Evolutionary conservation across 208 protist genomes (phyloP).

Genomic region (Crithidia fasciculata): DNA sequence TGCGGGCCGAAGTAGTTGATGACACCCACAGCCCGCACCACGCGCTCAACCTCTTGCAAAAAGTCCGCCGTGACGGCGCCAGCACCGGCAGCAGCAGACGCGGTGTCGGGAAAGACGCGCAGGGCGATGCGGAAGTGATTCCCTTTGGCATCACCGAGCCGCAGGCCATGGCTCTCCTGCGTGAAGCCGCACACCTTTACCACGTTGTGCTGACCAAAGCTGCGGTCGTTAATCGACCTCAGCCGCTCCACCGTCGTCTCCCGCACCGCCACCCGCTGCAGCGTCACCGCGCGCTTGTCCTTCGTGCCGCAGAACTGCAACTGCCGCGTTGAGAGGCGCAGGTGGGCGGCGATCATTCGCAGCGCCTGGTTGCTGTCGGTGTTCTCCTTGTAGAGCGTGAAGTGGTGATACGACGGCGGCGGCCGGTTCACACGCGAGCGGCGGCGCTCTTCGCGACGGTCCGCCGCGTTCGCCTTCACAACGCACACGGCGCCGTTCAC

Average conservation of each 20-base stretch:
- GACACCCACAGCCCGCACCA: conserved; percentile 72
- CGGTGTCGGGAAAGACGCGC: conserved; percentile 51
- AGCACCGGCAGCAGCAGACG: background rate
- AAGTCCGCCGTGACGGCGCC: conserved; percentile 5
- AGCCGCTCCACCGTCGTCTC: conserved; percentile 71
- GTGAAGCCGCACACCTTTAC: conserved; percentile 87
- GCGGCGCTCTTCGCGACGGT: conserved; percentile 61
- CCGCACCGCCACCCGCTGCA: conserved; percentile 88
- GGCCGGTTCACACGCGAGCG: conserved; percentile 40
- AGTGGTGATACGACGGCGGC: conserved; percentile 76
- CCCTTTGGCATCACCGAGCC: conserved; percentile 87
- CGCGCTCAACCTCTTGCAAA: conserved; percentile 29
- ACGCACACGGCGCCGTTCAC: conserved; percentile 61
- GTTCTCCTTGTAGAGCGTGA: conserved; percentile 96
- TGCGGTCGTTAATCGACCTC: conserved; percentile 57
- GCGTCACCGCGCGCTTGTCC: conserved; percentile 95
- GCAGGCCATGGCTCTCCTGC: conserved; percentile 56
- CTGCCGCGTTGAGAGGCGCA: conserved; percentile 64
- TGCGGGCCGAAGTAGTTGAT: conserved; percentile 97
- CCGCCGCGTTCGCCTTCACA: conserved; percentile 58
- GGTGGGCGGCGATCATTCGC: conserved; percentile 57
- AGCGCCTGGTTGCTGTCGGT: conserved; percentile 88
- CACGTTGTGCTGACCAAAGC: conserved; percentile 50
- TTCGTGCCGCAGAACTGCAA: conserved; percentile 95
- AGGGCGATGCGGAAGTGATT: conserved; percentile 94